phyloP scores from a whole-genome alignment of 495 filamentous ascomycete species.

The Eremomyces bilateralis region DNA sequence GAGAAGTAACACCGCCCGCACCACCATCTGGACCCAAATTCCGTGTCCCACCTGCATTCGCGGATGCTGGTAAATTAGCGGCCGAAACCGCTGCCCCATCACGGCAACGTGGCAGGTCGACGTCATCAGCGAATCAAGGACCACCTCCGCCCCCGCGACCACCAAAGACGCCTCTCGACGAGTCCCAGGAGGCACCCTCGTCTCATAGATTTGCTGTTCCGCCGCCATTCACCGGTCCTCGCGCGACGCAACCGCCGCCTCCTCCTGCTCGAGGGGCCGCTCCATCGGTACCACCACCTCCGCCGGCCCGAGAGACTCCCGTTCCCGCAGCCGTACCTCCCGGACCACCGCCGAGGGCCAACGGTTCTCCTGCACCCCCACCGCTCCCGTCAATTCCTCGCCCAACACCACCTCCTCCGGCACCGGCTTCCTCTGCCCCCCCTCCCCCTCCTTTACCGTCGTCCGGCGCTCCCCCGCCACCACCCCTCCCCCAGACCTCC shows the following conservation, averaged over 20 bases:
- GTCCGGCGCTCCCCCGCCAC: constrained; percentile 4
- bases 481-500: constrained; percentile 1
- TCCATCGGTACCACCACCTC: constrained; percentile 21
- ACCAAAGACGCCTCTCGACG: constrained; percentile 67
- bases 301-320: constrained; percentile 21
- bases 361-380: constrained; percentile 2
- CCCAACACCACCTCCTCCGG: constrained; percentile 18
- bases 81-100: constrained; percentile 29
- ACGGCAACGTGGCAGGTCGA: constrained; percentile 32
- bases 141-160: constrained; percentile 74
- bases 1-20: constrained; percentile 17
- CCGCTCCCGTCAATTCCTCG: too few relatives aligned
- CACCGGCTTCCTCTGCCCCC: constrained; percentile 11
- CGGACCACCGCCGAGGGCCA: constrained; percentile 54
- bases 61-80: constrained; percentile 68
- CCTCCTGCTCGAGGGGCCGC: constrained; percentile 48
- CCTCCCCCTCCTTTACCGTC: constrained; percentile 11
- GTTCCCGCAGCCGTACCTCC: constrained; percentile 29
- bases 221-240: constrained; percentile 55
- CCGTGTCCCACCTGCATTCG: constrained; percentile 61
- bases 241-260: constrained; percentile 45
- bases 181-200: constrained; percentile 22
- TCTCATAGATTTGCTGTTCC: constrained; percentile 48
- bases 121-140: constrained; percentile 35
- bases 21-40: constrained; percentile 36